phyloP scores from a whole-genome alignment of 208 protist genomes.

The Plasmodiophora brassicae region DNA sequence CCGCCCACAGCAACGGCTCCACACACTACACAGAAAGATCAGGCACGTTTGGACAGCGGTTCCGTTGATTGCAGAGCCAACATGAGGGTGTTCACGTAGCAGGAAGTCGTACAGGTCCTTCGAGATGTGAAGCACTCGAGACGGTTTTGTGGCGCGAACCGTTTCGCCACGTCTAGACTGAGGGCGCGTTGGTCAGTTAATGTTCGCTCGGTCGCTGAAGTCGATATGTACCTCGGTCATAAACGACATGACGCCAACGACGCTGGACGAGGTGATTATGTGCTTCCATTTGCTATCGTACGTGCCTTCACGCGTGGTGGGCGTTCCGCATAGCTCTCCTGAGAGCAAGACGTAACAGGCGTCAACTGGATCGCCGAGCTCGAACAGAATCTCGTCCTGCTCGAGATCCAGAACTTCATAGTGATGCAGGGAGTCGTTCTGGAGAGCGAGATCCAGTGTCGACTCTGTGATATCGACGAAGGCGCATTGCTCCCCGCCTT shows the following conservation, averaged over 20 bases:
- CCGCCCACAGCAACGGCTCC: neutral
- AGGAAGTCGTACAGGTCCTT: neutral
- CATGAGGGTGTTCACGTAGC: neutral
- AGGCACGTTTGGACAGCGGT: neutral
- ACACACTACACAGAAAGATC: neutral
- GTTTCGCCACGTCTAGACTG: neutral
- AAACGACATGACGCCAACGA: conserved; percentile 12
- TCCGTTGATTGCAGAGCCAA: neutral
- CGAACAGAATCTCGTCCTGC: neutral
- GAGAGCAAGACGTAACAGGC: neutral
- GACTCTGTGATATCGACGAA: neutral
- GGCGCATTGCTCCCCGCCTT: conserved; percentile 1
- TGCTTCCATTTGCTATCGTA: neutral
- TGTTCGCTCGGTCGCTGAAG: no score
- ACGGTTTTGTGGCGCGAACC: neutral
- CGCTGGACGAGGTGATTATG: neutral
- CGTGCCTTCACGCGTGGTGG: neutral
- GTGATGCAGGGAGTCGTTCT: neutral
- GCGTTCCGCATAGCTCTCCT: neutral
- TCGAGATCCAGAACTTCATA: neutral
- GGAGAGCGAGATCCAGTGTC: neutral
- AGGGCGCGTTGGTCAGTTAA: neutral
- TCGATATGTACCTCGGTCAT: neutral
- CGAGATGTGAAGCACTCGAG: neutral
- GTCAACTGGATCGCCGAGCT: neutral